These are phyloP conservation scores for Gossypium longicalyx DNA, from an alignment of 345 rosid species.

Conservation along the genomic window DNA sequence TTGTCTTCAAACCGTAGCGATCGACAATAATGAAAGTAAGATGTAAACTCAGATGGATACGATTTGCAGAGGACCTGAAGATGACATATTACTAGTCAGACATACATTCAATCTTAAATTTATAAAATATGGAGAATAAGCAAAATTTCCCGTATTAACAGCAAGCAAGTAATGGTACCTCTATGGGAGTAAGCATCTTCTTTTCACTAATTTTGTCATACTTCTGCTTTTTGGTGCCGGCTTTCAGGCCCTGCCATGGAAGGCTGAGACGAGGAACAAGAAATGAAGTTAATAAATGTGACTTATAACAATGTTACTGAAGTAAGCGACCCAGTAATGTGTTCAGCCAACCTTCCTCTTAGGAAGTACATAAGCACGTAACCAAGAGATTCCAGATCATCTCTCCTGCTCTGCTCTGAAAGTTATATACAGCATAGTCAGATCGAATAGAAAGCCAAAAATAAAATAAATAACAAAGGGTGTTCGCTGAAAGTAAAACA, in stretches of 20 bases:
- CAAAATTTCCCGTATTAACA: not conserved
- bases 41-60: conserved; percentile 79
- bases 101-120: not conserved
- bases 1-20: conserved; percentile 92
- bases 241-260: conserved; percentile 98
- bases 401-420: conserved; percentile 99
- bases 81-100: conserved; percentile 1
- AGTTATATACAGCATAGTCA: conserved; percentile 8
- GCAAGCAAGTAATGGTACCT: conserved; percentile 42
- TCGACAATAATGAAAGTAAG: conserved; percentile 93
- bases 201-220: conserved; percentile 95
- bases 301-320: not conserved
- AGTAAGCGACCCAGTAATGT: conserved; percentile 10
- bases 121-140: not conserved
- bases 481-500: not conserved
- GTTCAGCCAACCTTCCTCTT: conserved; percentile 69
- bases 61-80: conserved; percentile 83
- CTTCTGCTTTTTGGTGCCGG: conserved; percentile 95
- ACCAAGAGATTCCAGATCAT: conserved; percentile 99
- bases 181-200: conserved; percentile 86
- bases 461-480: conserved; percentile 1
- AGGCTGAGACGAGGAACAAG: conserved; percentile 46
- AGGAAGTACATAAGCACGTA: conserved; percentile 96
- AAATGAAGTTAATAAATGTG: conserved; percentile 10
- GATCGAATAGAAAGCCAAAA: conserved; percentile 2